Evolutionary conservation across 2,329 filamentous ascomycete genomes (phyloP).

Genomic region (Trichoderma sp.): DNA sequence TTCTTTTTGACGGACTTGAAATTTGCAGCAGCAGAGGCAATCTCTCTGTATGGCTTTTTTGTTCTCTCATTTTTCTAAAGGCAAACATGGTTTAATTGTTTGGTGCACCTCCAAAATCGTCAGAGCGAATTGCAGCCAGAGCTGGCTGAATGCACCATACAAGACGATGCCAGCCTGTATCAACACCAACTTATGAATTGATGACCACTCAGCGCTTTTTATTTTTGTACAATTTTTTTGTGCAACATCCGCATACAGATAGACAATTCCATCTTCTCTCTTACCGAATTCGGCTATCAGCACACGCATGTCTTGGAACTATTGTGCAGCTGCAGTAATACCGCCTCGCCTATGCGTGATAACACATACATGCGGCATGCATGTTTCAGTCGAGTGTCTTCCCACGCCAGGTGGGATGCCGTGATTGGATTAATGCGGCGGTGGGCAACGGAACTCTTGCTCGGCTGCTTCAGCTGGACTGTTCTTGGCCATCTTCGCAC

Average conservation of each 20-base stretch:
- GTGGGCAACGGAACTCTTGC: background rate
- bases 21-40: background rate
- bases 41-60: background rate
- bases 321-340: conserved; percentile 1
- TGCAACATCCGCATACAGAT: background rate
- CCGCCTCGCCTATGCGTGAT: conserved; percentile 11
- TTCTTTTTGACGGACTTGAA: conserved; percentile 1
- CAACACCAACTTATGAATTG: background rate
- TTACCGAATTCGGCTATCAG: background rate
- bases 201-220: background rate
- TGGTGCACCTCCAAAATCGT: background rate
- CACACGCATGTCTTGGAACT: background rate
- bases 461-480: conserved; percentile 4
- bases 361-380: background rate
- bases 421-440: conserved; percentile 6
- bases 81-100: background rate
- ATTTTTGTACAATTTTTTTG: too few species aligned
- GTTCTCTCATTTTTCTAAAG: background rate
- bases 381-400: conserved; percentile 15
- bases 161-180: background rate
- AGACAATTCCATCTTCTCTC: background rate
- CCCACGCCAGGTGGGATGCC: conserved; percentile 15
- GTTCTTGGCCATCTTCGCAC: background rate
- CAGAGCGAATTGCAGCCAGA: background rate
- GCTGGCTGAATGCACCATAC: background rate